Evolutionary conservation across 2,329 filamentous ascomycete genomes (phyloP).

Genomic region (Microcyclosporella mali): DNA sequence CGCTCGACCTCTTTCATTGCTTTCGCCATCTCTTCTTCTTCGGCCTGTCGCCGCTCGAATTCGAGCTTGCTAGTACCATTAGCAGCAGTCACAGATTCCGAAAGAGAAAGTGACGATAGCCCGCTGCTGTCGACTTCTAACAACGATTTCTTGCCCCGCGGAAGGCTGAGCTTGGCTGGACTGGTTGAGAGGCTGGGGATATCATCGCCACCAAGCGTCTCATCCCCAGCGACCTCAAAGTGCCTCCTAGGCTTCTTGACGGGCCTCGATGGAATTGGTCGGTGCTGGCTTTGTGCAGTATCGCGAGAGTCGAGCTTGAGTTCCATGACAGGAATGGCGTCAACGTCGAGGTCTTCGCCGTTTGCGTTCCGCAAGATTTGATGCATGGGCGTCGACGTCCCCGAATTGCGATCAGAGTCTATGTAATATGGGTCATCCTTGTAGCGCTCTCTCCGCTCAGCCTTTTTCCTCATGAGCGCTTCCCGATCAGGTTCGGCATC

Average conservation of each 20-base stretch:
- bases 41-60: constrained; percentile 61
- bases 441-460: constrained; percentile 73
- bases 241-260: constrained; percentile 31
- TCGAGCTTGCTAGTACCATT: constrained; percentile 41
- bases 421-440: constrained; percentile 97
- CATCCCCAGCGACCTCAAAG: constrained; percentile 44
- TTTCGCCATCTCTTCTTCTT: constrained; percentile 81
- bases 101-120: constrained; percentile 66
- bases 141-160: constrained; percentile 55
- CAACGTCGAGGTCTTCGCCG: constrained; percentile 76
- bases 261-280: constrained; percentile 13
- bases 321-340: constrained; percentile 93
- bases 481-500: constrained; percentile 59
- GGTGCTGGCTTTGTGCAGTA: constrained; percentile 5
- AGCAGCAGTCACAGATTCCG: constrained; percentile 39
- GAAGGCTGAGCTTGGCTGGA: constrained; percentile 28
- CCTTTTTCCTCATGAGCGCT: constrained; percentile 65
- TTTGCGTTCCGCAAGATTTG: constrained; percentile 64
- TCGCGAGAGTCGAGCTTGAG: constrained; percentile 59
- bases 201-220: constrained; percentile 39
- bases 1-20: constrained; percentile 86
- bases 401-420: constrained; percentile 43
- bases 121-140: constrained; percentile 84
- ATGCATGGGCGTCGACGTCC: constrained; percentile 69
- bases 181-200: constrained; percentile 12